Conservation (phyloP, 768 basidiomycete genomes). For the Calocera cornea region DNA sequence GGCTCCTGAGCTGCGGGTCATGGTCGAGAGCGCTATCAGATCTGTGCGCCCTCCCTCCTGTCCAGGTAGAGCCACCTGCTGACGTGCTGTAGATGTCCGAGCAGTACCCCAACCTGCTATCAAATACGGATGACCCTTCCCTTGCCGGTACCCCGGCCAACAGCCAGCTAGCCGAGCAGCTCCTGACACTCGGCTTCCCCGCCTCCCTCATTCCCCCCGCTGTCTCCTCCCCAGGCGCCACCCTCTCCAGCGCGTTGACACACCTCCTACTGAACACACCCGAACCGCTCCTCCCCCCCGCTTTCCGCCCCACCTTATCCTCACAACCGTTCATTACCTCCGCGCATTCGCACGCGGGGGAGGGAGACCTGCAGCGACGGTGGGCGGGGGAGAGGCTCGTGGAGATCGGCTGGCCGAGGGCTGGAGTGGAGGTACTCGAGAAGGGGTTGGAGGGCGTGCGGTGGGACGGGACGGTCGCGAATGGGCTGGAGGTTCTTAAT, state of each 20-base stretch:
- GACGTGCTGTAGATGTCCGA: conserved; percentile 1
- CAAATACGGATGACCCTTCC: neutral
- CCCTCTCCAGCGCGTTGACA: conserved; percentile 41
- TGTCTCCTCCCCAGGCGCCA: conserved; percentile 55
- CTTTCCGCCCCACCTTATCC: conserved; percentile 50
- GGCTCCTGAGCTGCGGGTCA: conserved; percentile 57
- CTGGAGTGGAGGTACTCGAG: neutral
- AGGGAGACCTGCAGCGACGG: conserved; percentile 49
- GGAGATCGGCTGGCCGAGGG: conserved; percentile 64
- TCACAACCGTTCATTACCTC: conserved; percentile 58
- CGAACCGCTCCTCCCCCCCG: conserved; percentile 72
- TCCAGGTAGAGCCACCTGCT: neutral
- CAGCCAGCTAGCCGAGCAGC: conserved; percentile 35
- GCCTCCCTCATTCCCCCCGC: conserved; percentile 43
- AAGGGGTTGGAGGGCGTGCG: conserved; percentile 21
- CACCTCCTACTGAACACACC: conserved; percentile 66
- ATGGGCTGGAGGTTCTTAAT: conserved; percentile 12
- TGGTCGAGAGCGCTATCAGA: conserved; percentile 70
- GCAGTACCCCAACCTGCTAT: conserved; percentile 10
- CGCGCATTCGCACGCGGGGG: conserved; percentile 38
- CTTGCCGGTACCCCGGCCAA: neutral
- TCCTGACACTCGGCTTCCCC: conserved; percentile 56
- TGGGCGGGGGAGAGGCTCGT: conserved; percentile 72
- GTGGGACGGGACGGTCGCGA: conserved; percentile 15
- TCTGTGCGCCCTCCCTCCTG: conserved; percentile 35